Percentiles rank a stretch among this genome's conserved stretches.
phyloP scores from a whole-genome alignment of 805 yeast genomes.

The Wickerhamiella allomyrinae region DNA sequence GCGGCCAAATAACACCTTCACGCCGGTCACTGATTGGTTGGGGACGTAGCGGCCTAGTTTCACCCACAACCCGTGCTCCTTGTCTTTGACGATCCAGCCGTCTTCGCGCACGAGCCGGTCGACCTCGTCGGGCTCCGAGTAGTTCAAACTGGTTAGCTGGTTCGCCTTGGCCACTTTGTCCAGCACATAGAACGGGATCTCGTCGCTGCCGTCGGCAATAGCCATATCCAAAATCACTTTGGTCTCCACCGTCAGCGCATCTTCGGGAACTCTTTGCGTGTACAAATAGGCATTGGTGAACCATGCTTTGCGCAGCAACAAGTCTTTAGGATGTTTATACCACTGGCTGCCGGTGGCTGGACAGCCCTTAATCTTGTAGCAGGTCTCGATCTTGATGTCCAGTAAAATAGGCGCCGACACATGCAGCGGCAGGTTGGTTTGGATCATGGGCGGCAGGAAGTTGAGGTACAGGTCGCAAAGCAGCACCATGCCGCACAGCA shows the following conservation, averaged over 20 bases:
- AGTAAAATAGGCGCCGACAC: conserved; percentile 30
- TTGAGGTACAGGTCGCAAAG: conserved; percentile 30
- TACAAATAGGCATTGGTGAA: conserved; percentile 28
- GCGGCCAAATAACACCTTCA: conserved; percentile 58
- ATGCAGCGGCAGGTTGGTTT: conserved; percentile 28
- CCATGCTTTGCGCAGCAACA: conserved; percentile 34
- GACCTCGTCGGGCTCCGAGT: neutral
- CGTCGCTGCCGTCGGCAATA: conserved; percentile 17
- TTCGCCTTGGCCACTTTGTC: neutral
- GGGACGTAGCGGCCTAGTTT: conserved; percentile 32
- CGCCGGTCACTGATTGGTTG: conserved; percentile 34
- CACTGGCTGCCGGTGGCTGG: conserved; percentile 26
- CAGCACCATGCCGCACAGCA: conserved; percentile 20
- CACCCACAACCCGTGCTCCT: conserved; percentile 42
- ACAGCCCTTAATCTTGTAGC: conserved; percentile 20
- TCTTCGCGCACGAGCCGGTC: conserved; percentile 13
- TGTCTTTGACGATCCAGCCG: conserved; percentile 25
- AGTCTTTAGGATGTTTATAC: conserved; percentile 34
- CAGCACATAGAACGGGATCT: conserved; percentile 24
- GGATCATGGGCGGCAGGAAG: conserved; percentile 25
- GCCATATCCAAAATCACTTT: conserved; percentile 14
- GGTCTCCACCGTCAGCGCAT: conserved; percentile 26
- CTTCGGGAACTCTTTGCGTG: conserved; percentile 18
- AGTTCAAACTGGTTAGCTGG: conserved; percentile 3
- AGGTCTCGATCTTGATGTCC: conserved; percentile 29